Evolutionary conservation across 805 yeast species (phyloP).

Genomic region (Isabelozyma pseudorhagii): DNA sequence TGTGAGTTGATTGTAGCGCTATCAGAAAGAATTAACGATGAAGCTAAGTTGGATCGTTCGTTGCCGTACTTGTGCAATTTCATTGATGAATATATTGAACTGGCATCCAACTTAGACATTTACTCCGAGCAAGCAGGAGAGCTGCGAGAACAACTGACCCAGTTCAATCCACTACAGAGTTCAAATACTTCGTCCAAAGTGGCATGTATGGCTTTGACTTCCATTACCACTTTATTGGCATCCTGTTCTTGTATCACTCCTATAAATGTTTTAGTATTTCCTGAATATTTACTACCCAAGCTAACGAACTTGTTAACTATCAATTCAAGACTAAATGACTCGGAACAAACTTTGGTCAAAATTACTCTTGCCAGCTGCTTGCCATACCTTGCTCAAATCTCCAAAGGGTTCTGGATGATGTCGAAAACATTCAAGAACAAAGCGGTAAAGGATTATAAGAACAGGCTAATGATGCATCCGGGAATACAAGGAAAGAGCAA

Average conservation of each 20-base stretch:
- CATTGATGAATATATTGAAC: slow-evolving; percentile 53
- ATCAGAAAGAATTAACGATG: slow-evolving; percentile 76
- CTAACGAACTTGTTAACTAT: slow-evolving; percentile 29
- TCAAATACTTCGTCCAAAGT: slow-evolving; percentile 47
- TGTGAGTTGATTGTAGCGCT: slow-evolving; percentile 74
- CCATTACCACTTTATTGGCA: slow-evolving; percentile 63
- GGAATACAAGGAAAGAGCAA: slow-evolving; percentile 3
- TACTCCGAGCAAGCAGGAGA: slow-evolving; percentile 1
- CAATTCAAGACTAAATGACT: slow-evolving; percentile 16
- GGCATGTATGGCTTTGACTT: slow-evolving; percentile 60
- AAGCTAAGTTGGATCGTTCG: slow-evolving; percentile 78
- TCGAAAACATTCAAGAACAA: slow-evolving; percentile 43
- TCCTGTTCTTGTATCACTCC: slow-evolving; percentile 67
- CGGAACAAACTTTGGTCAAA: slow-evolving; percentile 36
- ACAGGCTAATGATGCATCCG: slow-evolving; percentile 4
- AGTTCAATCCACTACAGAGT: neutral
- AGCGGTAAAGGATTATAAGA: slow-evolving; percentile 6
- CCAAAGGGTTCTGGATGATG: slow-evolving; percentile 63
- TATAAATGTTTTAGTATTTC: slow-evolving; percentile 70
- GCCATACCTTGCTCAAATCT: slow-evolving; percentile 65
- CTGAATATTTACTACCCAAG: slow-evolving; percentile 80
- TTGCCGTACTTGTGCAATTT: slow-evolving; percentile 76
- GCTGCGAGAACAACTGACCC: slow-evolving; percentile 1
- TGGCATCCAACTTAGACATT: slow-evolving; percentile 4
- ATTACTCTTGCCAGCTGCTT: slow-evolving; percentile 69